Evolutionary conservation across 805 yeast genomes (phyloP).

Genomic region (Kodamaea kakaduensis): DNA sequence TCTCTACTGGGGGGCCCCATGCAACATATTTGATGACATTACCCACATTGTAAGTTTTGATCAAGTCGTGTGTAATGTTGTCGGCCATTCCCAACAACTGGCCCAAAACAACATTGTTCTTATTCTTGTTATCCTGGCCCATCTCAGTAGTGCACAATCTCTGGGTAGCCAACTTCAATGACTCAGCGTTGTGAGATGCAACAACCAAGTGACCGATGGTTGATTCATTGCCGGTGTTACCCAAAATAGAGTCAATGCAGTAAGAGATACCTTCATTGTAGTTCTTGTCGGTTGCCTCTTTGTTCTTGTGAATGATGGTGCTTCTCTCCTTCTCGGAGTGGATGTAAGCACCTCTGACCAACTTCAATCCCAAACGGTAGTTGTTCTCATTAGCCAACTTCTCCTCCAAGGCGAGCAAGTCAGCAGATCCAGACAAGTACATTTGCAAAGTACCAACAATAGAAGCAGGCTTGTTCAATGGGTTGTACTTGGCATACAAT

Average conservation of each 20-base stretch:
- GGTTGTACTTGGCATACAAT: conserved; percentile 70
- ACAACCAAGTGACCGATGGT: conserved; percentile 73
- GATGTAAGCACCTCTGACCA: conserved; percentile 94
- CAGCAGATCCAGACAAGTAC: conserved; percentile 72
- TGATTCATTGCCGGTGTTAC: conserved; percentile 30
- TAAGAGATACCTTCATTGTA: conserved; percentile 67
- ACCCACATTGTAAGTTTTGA: conserved; percentile 56
- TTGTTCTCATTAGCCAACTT: conserved; percentile 54
- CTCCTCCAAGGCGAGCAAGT: conserved; percentile 59
- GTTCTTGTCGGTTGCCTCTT: conserved; percentile 73
- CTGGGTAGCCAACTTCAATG: conserved; percentile 69
- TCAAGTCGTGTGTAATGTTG: conserved; percentile 72
- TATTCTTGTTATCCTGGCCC: conserved; percentile 14
- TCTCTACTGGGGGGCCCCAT: conserved; percentile 96
- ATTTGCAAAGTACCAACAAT: conserved; percentile 92
- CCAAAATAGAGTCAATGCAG: conserved; percentile 57
- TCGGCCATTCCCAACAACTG: conserved; percentile 97
- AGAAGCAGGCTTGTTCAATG: conserved; percentile 50
- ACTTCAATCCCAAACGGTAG: conserved; percentile 79
- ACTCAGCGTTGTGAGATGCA: conserved; percentile 82
- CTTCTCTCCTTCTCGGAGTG: conserved; percentile 78
- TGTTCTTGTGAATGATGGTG: conserved; percentile 66
- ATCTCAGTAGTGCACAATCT: conserved; percentile 33
- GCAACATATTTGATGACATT: conserved; percentile 92
- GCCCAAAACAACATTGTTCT: conserved; percentile 73